Conservation (phyloP, 768 basidiomycete genomes). For the Psilocybe subaeruginosa region DNA sequence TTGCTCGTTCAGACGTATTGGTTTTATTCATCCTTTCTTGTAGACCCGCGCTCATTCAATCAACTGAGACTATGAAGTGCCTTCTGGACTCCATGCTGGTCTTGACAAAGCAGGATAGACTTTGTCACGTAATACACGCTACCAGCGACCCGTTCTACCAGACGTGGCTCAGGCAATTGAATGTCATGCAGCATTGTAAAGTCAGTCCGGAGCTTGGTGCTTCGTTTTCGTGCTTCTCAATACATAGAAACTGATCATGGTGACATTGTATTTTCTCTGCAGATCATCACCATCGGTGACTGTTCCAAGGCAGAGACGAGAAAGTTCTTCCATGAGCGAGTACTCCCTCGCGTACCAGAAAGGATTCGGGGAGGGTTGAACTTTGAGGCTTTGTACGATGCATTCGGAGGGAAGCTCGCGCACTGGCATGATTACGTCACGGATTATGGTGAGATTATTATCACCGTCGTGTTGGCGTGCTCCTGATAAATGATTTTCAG, state of each 20-base stretch:
- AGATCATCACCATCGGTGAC: slow-evolving; percentile 83
- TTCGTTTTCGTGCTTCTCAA: background rate
- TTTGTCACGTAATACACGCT: slow-evolving; percentile 82
- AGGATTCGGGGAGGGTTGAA: slow-evolving; percentile 52
- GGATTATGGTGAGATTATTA: slow-evolving; percentile 59
- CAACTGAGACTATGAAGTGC: slow-evolving; percentile 81
- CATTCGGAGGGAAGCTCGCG: slow-evolving; percentile 83
- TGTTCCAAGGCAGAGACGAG: slow-evolving; percentile 74
- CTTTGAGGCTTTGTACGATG: slow-evolving; percentile 76
- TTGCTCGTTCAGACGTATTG: background rate
- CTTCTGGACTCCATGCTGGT: slow-evolving; percentile 86
- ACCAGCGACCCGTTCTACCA: slow-evolving; percentile 88
- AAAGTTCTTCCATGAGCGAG: slow-evolving; percentile 62
- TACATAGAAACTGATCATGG: background rate
- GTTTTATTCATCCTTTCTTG: background rate
- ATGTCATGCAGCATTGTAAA: slow-evolving; percentile 84
- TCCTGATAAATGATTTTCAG: slow-evolving; percentile 35
- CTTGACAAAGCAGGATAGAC: slow-evolving; percentile 83
- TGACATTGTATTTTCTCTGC: background rate
- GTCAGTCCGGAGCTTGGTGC: slow-evolving; percentile 32
- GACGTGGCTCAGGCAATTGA: slow-evolving; percentile 79
- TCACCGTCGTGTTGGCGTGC: background rate
- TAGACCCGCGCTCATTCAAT: slow-evolving; percentile 77
- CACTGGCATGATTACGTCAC: slow-evolving; percentile 84
- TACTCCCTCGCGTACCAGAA: slow-evolving; percentile 75